phyloP scores from a whole-genome alignment of 2,329 filamentous ascomycete genomes.

The Penicillium rolfsii region DNA sequence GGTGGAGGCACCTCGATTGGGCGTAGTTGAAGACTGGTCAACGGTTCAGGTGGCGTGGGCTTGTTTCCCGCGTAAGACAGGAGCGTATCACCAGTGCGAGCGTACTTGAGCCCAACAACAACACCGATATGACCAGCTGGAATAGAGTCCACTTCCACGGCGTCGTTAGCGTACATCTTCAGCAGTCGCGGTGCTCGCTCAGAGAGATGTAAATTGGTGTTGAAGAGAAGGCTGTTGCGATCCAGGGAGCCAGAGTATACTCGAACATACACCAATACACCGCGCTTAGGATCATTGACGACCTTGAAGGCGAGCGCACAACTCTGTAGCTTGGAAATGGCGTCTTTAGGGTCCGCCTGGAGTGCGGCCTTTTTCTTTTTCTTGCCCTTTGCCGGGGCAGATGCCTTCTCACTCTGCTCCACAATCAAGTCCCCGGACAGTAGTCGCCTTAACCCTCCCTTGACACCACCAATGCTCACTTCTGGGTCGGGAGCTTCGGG shows the following conservation, averaged over 20 bases:
- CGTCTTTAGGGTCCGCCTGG: conserved; percentile 51
- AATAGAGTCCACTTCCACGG: conserved; percentile 80
- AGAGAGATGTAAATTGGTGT: conserved; percentile 77
- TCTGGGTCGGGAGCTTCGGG: conserved; percentile 77
- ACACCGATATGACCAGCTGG: conserved; percentile 90
- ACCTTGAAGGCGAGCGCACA: conserved; percentile 88
- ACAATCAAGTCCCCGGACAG: conserved; percentile 52
- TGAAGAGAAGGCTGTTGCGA: conserved; percentile 77
- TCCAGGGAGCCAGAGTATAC: conserved; percentile 84
- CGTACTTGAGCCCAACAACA: conserved; percentile 83
- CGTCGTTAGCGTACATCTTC: conserved; percentile 87
- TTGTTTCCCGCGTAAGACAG: conserved; percentile 70
- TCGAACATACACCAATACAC: conserved; percentile 86
- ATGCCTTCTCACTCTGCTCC: conserved; percentile 37
- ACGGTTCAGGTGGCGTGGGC: conserved; percentile 66
- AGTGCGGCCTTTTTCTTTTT: conserved; percentile 47
- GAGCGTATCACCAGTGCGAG: conserved; percentile 92
- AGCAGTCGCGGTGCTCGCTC: conserved; percentile 81
- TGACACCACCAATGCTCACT: conserved; percentile 66
- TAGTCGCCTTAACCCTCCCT: conserved; percentile 57
- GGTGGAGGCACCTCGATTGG: conserved; percentile 89
- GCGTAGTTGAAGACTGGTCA: conserved; percentile 78
- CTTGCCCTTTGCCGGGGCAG: conserved; percentile 42
- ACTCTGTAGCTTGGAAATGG: conserved; percentile 65
- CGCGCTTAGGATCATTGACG: conserved; percentile 81